phyloP scores from a whole-genome alignment of 1,284 basidiomycete species.

The Marasmius sp. region DNA sequence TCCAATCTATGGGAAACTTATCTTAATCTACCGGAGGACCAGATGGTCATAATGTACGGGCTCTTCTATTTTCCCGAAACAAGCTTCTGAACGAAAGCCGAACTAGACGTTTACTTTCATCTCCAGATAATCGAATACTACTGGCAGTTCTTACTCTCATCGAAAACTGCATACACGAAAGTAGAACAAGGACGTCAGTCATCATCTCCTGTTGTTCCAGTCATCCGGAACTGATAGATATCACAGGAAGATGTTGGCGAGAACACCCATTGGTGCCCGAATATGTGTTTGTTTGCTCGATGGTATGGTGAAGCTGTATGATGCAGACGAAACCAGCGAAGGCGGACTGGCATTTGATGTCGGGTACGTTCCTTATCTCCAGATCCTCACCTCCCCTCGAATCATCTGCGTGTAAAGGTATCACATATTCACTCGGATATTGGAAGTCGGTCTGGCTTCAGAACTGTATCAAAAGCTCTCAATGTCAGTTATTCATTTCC shows the following conservation, averaged over 20 bases:
- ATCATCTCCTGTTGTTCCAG: background rate
- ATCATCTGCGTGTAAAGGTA: conserved; percentile 38
- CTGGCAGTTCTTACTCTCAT: conserved; percentile 70
- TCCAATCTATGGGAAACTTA: conserved; percentile 62
- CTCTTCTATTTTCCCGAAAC: conserved; percentile 9
- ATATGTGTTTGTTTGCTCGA: conserved; percentile 64
- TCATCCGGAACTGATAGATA: background rate
- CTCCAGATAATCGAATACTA: conserved; percentile 62
- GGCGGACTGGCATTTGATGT: conserved; percentile 71
- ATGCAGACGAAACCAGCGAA: conserved; percentile 60
- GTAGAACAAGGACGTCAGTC: conserved; percentile 56
- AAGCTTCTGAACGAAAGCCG: conserved; percentile 21
- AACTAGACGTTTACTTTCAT: conserved; percentile 70
- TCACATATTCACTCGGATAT: conserved; percentile 51
- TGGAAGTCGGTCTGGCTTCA: conserved; percentile 49
- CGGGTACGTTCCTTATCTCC: conserved; percentile 46
- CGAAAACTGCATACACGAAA: conserved; percentile 67
- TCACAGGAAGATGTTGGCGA: conserved; percentile 49
- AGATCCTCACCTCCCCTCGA: conserved; percentile 5
- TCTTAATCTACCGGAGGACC: conserved; percentile 66
- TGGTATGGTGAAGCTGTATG: conserved; percentile 64
- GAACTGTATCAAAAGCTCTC: conserved; percentile 50
- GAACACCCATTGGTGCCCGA: conserved; percentile 54
- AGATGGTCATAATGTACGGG: conserved; percentile 73
- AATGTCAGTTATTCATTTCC: conserved; percentile 39